Evolutionary conservation across 257 asterid genomes (phyloP).

Genomic region (Thymus mandschuricus): DNA sequence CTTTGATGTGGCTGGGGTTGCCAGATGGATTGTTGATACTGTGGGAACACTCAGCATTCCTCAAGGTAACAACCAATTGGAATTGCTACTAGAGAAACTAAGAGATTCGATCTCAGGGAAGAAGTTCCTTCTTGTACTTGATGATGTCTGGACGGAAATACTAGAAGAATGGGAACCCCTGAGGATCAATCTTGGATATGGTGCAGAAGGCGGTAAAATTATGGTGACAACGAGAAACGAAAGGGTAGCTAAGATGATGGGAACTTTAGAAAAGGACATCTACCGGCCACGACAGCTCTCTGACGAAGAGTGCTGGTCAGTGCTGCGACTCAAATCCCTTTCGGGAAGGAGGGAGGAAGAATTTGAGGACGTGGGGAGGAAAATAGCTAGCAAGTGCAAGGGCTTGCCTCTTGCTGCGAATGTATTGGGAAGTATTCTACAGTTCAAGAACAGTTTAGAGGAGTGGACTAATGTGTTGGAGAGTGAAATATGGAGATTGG

Average conservation of each 20-base stretch:
- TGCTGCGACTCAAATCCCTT: neutral
- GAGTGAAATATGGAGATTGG: no score
- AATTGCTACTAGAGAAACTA: neutral
- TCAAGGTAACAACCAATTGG: neutral
- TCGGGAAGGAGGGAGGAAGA: neutral
- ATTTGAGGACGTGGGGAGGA: neutral
- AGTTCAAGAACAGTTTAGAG: neutral
- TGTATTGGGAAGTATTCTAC: neutral
- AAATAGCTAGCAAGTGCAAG: neutral
- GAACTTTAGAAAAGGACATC: neutral
- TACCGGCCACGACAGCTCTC: neutral
- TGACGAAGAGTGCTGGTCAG: neutral
- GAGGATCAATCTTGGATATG: neutral
- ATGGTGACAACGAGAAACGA: conserved; percentile 13
- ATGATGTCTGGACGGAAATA: conserved; percentile 30
- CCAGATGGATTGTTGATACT: neutral
- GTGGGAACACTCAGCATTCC: neutral
- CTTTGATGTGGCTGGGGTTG: neutral
- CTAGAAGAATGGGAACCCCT: conserved; percentile 9
- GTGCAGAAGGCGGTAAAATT: neutral
- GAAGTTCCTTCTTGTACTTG: conserved; percentile 27
- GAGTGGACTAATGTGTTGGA: neutral
- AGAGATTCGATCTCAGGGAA: neutral
- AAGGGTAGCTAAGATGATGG: neutral
- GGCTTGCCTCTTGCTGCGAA: neutral